These are phyloP conservation scores for Acanthamoeba royreba DNA, from an alignment of 208 protist genomes.

Conservation along the genomic window DNA sequence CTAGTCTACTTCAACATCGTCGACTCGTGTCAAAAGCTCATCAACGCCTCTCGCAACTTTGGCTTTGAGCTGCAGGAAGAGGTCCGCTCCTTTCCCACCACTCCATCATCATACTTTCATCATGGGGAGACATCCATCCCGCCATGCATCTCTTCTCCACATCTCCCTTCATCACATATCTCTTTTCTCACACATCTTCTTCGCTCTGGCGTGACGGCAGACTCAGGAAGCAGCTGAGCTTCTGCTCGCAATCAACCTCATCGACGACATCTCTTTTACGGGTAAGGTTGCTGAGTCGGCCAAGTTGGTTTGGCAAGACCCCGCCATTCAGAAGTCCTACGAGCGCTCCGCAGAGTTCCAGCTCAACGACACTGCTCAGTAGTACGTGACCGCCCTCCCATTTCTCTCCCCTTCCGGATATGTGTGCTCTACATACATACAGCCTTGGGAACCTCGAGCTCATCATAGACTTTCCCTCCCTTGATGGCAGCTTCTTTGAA, in stretches of 20 bases:
- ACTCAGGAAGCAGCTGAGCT: not conserved
- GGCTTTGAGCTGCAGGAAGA: not conserved
- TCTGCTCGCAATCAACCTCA: not conserved
- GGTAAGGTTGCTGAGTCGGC: slow-evolving; percentile 27
- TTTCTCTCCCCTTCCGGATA: not conserved
- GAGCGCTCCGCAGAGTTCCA: slow-evolving; percentile 68
- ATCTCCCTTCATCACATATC: no score
- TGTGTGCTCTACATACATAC: not conserved
- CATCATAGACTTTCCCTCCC: not conserved
- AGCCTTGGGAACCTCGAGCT: not conserved
- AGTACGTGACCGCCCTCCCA: slow-evolving; percentile 56
- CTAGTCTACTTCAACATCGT: slow-evolving; percentile 76
- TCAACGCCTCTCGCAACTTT: not conserved
- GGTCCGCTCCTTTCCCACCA: not conserved
- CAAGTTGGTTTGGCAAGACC: slow-evolving; percentile 68
- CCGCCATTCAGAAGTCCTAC: slow-evolving; percentile 71
- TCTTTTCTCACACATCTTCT: no score
- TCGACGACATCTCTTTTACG: not conserved
- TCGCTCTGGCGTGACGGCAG: no score
- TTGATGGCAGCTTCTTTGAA: slow-evolving; percentile 65
- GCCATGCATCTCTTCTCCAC: no score
- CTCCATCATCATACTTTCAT: no score
- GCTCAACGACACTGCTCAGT: slow-evolving; percentile 74
- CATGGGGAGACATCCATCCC: no score
- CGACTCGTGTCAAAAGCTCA: slow-evolving; percentile 64